Evolutionary conservation across 495 filamentous ascomycete genomes (phyloP).

Genomic region (Penicillium manginii): DNA sequence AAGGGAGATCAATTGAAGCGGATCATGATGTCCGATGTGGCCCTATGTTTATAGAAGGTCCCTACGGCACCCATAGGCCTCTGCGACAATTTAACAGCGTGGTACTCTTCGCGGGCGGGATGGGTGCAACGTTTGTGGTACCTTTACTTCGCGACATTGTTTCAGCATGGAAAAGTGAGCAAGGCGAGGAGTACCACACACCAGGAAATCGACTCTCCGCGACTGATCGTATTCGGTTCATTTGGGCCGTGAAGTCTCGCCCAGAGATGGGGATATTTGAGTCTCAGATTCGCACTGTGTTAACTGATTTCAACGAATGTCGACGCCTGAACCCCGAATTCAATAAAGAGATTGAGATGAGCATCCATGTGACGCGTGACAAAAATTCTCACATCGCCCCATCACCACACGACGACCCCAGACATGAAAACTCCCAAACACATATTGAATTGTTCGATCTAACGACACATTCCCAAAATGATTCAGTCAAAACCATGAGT

Average conservation of each 20-base stretch:
- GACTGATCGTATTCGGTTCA: not conserved
- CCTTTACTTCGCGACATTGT: constrained; percentile 13
- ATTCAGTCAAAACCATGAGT: too few relatives aligned
- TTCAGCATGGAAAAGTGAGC: not conserved
- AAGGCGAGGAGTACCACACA: not conserved
- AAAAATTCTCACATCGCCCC: not conserved
- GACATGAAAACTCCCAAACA: not conserved
- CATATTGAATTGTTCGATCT: not conserved
- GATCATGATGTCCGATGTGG: not conserved
- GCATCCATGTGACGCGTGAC: constrained; percentile 14
- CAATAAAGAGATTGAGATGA: not conserved
- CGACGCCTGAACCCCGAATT: not conserved
- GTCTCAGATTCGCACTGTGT: not conserved
- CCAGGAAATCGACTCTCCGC: not conserved
- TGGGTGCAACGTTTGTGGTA: constrained; percentile 13
- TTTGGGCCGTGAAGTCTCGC: constrained; percentile 8
- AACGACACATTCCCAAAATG: too few relatives aligned
- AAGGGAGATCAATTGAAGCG: not conserved
- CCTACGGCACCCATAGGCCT: constrained; percentile 3
- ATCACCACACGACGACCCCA: not conserved
- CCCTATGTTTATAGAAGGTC: constrained; percentile 10
- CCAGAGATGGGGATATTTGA: constrained; percentile 12
- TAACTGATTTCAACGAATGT: not conserved
- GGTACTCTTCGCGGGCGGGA: constrained; percentile 7
- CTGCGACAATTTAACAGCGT: constrained; percentile 12